Base-by-base conservation (phyloP, 179 eudicot genomes). In the Silene vulgaris region DNA sequence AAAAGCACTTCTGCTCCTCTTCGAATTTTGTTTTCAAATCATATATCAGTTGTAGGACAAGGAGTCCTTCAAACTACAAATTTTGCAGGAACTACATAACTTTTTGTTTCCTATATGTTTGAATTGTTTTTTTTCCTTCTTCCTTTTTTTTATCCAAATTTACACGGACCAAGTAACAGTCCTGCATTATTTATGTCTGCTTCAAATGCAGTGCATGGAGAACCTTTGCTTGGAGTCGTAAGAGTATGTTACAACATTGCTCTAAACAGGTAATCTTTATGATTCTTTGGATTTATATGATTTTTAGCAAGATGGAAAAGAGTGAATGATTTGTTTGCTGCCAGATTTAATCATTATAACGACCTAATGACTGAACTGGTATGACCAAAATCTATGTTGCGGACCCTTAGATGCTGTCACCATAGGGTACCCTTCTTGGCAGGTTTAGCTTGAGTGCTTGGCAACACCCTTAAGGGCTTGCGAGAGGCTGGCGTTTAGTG, bases 211-310 rank as follows among this genome's bases (percentile, higher is more conserved):
- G 99, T 95, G 85, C 99, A 95, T 76, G 99, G 97, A 61, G 99
- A 95, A 83, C 80, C 96, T 19, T 80, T 95, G 91, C 86, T 95
- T 73, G 93, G 89, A 73, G 97, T 92, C 71, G 88, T 95, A 75
- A 83, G 97, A 87, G 96, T 88, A 26, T 92, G 99, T 84, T 95
- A 95, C 78, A 95, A 90, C 78, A 92, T 95, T 75, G 97, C 97
- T 81, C 91, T 92, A 63, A 90, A 89, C 87, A 95, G 99, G 99
- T 95, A 87, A 57, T 79, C 26, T 62, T 83, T 59, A 5, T 59
- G 16, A 62, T 9, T 69, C 70, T 76, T 11, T 74, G 32, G 12
- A 43, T 59, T 72, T 56, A 3, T 32, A 59, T 59, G 37, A 19
- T 67, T 17, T 23, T 75, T 37, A 69, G 54, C 2, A 14, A 69